Evolutionary conservation across 192 early-diverging fungal species (phyloP).

Genomic region (Coemansia sp.): DNA sequence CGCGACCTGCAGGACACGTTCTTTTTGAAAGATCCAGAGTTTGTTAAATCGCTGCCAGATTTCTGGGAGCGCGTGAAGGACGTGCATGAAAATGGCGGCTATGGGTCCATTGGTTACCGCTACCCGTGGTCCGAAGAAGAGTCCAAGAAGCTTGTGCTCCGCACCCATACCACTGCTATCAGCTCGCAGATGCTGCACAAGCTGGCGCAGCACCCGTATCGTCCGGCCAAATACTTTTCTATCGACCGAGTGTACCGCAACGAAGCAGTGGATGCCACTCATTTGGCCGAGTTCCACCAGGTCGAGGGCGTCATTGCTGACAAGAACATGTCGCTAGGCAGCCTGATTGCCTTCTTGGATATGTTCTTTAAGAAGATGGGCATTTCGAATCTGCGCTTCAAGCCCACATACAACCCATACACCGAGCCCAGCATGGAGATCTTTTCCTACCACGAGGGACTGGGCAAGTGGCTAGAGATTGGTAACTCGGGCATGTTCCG

Average conservation of each 20-base stretch:
- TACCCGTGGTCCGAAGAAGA: constrained; percentile 92
- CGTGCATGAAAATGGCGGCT: constrained; percentile 90
- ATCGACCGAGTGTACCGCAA: constrained; percentile 99
- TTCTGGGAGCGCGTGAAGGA: constrained; percentile 89
- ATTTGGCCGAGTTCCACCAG: constrained; percentile 99
- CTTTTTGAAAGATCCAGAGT: constrained; percentile 64
- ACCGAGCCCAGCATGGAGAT: constrained; percentile 99
- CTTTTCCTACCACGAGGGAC: constrained; percentile 90
- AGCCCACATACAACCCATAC: constrained; percentile 99
- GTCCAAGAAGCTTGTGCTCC: constrained; percentile 86
- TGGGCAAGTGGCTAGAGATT: constrained; percentile 91
- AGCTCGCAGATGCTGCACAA: constrained; percentile 89
- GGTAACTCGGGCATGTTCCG: constrained; percentile 99
- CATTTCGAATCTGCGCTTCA: constrained; percentile 89
- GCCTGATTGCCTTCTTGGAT: constrained; percentile 95
- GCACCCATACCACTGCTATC: constrained; percentile 97
- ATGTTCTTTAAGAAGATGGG: constrained; percentile 98
- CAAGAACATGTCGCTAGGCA: constrained; percentile 88
- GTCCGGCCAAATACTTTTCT: constrained; percentile 97
- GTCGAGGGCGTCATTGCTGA: constrained; percentile 98
- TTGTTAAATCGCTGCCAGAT: constrained; percentile 75
- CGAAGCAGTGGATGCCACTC: constrained; percentile 95
- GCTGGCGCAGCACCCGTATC: constrained; percentile 86
- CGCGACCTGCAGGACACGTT: constrained; percentile 85
- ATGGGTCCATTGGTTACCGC: constrained; percentile 93